These are phyloP conservation scores for Phytopythium sindhum DNA, from an alignment of 352 stramenopile species.

Conservation along the genomic window DNA sequence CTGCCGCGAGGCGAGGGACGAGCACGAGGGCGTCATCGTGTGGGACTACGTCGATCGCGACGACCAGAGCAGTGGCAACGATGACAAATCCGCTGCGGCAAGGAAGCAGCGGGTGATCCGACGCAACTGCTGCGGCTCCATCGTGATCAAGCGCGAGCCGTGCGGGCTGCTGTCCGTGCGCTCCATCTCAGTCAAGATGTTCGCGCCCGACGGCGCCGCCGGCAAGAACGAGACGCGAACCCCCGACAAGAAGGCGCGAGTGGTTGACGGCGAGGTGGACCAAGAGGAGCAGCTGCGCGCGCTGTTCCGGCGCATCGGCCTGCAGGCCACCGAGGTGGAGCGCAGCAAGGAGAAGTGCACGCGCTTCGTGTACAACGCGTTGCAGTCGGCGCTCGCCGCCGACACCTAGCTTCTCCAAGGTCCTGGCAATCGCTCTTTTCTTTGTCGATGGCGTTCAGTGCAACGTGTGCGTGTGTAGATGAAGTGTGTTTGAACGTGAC, in stretches of 20 bases:
- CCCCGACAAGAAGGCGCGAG: neutral
- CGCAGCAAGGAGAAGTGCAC: slow-evolving; percentile 46
- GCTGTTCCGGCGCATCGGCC: slow-evolving; percentile 39
- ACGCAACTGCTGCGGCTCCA: slow-evolving; percentile 46
- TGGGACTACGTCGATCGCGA: slow-evolving; percentile 76
- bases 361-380: slow-evolving; percentile 49
- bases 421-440: too few relatives aligned
- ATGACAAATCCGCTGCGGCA: slow-evolving; percentile 10
- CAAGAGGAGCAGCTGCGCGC: slow-evolving; percentile 28
- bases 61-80: slow-evolving; percentile 23
- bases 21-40: slow-evolving; percentile 36
- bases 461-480: neutral
- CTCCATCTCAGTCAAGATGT: slow-evolving; percentile 58
- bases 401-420: too few relatives aligned
- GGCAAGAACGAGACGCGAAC: neutral
- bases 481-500: too few relatives aligned
- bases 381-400: slow-evolving; percentile 1
- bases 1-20: slow-evolving; percentile 31
- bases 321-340: slow-evolving; percentile 54
- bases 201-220: slow-evolving; percentile 25
- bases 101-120: slow-evolving; percentile 24
- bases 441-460: neutral
- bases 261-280: slow-evolving; percentile 6
- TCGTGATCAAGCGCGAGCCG: slow-evolving; percentile 38
- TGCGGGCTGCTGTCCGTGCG: slow-evolving; percentile 52